These are phyloP conservation scores for Phoma sp. DNA, from an alignment of 2,329 filamentous ascomycete species.

Conservation along the genomic window DNA sequence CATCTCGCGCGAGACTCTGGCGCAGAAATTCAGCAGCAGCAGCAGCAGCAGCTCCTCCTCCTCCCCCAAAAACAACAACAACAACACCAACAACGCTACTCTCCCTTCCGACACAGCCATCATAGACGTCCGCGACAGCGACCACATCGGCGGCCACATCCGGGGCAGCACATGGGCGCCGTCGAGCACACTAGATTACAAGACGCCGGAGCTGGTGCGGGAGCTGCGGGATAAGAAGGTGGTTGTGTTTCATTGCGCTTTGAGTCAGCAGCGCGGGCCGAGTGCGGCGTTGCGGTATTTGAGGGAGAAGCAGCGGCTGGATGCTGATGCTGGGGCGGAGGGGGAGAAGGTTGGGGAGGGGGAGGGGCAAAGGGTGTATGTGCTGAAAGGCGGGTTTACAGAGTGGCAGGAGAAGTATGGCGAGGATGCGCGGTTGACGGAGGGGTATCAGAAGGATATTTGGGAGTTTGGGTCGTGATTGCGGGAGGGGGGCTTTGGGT, in stretches of 20 bases:
- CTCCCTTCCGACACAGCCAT: conserved; percentile 63
- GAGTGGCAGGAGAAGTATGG: conserved; percentile 89
- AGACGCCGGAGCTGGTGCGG: conserved; percentile 81
- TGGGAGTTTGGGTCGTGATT: conserved; percentile 62
- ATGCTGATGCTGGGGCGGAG: conserved; percentile 35
- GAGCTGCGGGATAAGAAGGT: conserved; percentile 76
- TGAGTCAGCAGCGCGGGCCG: conserved; percentile 90
- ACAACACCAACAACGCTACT: no score
- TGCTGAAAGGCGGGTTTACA: conserved; percentile 83
- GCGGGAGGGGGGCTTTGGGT: no score
- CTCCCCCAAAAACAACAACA: no score
- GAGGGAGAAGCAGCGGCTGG: conserved; percentile 67
- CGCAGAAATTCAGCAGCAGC: conserved; percentile 45
- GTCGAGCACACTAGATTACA: conserved; percentile 72
- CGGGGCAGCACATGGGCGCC: conserved; percentile 77
- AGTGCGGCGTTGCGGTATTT: conserved; percentile 81
- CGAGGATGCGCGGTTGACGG: conserved; percentile 78
- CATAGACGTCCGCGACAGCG: conserved; percentile 88
- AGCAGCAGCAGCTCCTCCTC: no score
- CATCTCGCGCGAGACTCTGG: conserved; percentile 71
- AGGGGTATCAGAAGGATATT: conserved; percentile 82
- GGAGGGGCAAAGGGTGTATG: conserved; percentile 71
- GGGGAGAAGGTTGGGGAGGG: conserved; percentile 21
- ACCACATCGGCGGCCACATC: conserved; percentile 92
- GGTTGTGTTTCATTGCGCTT: conserved; percentile 92